phyloP scores from a whole-genome alignment of 1,284 basidiomycete species.

The Apiotrichum porosum region DNA sequence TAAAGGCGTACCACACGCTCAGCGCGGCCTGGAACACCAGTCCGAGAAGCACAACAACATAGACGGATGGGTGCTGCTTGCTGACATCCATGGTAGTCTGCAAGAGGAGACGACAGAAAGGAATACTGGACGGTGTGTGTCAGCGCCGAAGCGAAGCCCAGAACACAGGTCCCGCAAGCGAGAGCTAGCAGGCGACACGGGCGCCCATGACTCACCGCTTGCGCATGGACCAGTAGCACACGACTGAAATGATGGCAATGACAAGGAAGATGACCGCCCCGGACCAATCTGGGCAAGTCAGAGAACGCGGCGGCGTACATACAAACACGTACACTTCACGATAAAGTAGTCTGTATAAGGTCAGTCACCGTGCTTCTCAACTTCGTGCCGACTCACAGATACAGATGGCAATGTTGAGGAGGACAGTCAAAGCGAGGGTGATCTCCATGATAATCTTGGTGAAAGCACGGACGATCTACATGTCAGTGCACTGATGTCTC shows the following conservation, averaged over 20 bases:
- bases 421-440: conserved; percentile 64
- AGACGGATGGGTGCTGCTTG: conserved; percentile 75
- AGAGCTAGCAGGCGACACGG: too few relatives aligned
- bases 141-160: not conserved
- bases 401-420: conserved; percentile 60
- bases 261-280: conserved; percentile 67
- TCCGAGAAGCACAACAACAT: conserved; percentile 67
- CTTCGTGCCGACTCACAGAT: conserved; percentile 32
- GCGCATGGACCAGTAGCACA: conserved; percentile 56
- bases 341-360: conserved; percentile 61
- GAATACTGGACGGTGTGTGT: conserved; percentile 58
- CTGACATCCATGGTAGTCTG: conserved; percentile 73
- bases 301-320: too few relatives aligned
- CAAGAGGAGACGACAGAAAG: conserved; percentile 68
- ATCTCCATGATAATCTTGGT: conserved; percentile 76
- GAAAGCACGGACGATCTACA: conserved; percentile 62
- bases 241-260: conserved; percentile 69
- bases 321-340: conserved; percentile 57
- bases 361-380: conserved; percentile 10
- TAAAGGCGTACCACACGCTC: conserved; percentile 55
- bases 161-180: too few relatives aligned
- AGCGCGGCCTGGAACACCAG: conserved; percentile 66
- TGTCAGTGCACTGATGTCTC: not conserved
- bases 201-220: conserved; percentile 28
- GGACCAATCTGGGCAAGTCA: conserved; percentile 36